Evolutionary conservation across 495 filamentous ascomycete genomes (phyloP).

Genomic region (Penicillium ucsense): DNA sequence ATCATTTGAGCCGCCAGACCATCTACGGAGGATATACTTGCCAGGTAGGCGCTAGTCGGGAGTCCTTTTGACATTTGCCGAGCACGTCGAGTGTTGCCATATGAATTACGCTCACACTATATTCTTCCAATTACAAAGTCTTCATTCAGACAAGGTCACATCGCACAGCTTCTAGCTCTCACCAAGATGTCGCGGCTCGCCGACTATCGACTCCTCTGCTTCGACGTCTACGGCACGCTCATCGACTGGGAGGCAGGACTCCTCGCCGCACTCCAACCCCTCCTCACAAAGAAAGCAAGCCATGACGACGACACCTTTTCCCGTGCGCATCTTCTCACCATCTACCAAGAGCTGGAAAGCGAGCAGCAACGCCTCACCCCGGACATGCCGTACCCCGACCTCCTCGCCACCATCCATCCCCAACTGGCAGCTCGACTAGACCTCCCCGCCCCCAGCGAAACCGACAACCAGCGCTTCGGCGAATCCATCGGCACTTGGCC

Average conservation of each 20-base stretch:
- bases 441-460: slow-evolving; percentile 21
- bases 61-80: too few relatives aligned
- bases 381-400: slow-evolving; percentile 44
- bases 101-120: too few relatives aligned
- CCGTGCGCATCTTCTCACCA: slow-evolving; percentile 25
- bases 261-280: slow-evolving; percentile 28
- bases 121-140: too few relatives aligned
- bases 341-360: slow-evolving; percentile 34
- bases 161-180: neutral
- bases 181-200: slow-evolving; percentile 24
- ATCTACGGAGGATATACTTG: too few relatives aligned
- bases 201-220: slow-evolving; percentile 46
- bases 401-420: slow-evolving; percentile 43
- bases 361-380: slow-evolving; percentile 41
- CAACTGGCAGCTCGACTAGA: slow-evolving; percentile 33
- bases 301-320: slow-evolving; percentile 30
- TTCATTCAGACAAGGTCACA: too few relatives aligned
- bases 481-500: slow-evolving; percentile 49
- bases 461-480: slow-evolving; percentile 35
- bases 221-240: slow-evolving; percentile 79
- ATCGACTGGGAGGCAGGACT: slow-evolving; percentile 62
- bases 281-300: slow-evolving; percentile 17
- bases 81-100: too few relatives aligned
- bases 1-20: too few relatives aligned
- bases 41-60: too few relatives aligned